phyloP scores from a whole-genome alignment of 495 filamentous ascomycete genomes.

The Sphaerosporella brunnea region DNA sequence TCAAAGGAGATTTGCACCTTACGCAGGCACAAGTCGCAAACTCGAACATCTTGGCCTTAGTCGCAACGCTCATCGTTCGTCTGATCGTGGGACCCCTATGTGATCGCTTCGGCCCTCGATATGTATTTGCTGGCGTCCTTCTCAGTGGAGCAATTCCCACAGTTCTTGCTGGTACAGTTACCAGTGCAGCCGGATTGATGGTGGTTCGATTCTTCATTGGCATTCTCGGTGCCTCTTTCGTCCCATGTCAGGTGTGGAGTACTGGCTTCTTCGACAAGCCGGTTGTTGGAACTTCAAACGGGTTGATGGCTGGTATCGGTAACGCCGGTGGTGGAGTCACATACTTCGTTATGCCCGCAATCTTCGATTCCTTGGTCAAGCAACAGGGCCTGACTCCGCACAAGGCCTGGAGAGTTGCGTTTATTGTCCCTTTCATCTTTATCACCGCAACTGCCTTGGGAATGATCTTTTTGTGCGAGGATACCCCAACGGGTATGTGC shows the following conservation, averaged over 20 bases:
- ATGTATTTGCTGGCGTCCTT: slow-evolving; percentile 58
- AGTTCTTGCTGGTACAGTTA: slow-evolving; percentile 61
- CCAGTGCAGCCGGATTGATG: slow-evolving; percentile 50
- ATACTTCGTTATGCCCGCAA: slow-evolving; percentile 86
- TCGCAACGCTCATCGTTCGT: slow-evolving; percentile 76
- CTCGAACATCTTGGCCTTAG: slow-evolving; percentile 77
- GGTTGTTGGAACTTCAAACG: slow-evolving; percentile 79
- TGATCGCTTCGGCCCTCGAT: slow-evolving; percentile 66
- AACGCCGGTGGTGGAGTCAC: slow-evolving; percentile 82
- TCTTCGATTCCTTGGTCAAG: slow-evolving; percentile 62
- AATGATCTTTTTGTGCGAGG: slow-evolving; percentile 60
- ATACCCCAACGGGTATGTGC: slow-evolving; percentile 71
- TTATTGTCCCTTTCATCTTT: slow-evolving; percentile 66
- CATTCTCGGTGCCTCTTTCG: slow-evolving; percentile 77
- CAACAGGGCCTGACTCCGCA: slow-evolving; percentile 40
- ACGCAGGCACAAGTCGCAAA: slow-evolving; percentile 59
- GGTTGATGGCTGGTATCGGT: slow-evolving; percentile 68
- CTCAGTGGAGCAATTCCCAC: slow-evolving; percentile 66
- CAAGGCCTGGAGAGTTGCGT: slow-evolving; percentile 68
- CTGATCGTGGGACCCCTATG: slow-evolving; percentile 69
- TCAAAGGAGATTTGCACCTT: slow-evolving; percentile 59
- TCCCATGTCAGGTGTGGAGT: slow-evolving; percentile 92
- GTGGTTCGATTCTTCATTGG: slow-evolving; percentile 81
- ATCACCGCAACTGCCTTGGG: slow-evolving; percentile 45
- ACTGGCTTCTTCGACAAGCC: slow-evolving; percentile 95